Evolutionary conservation across 2,329 filamentous ascomycete species (phyloP), one percentile per base, ranked within the genome.

Genomic region (Pseudopithomyces maydicus): DNA sequence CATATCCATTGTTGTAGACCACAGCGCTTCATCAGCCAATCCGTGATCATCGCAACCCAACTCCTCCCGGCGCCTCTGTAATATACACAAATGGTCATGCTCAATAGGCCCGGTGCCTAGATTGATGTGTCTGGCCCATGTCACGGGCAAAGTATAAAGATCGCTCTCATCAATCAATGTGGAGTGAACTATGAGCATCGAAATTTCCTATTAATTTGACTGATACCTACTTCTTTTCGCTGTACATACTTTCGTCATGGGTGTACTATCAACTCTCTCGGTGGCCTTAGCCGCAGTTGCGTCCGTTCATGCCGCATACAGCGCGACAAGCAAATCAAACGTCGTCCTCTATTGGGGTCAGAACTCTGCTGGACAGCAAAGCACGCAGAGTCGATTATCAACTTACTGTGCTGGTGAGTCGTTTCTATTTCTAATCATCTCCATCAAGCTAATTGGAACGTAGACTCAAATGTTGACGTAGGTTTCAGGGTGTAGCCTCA

Each of bases 331-430:
- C 36, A 65, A 65, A 38, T 64, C 52, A 48, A 90, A 89, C 64
- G 69, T 90, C 52, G 86, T 83, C 23, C 79, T 89, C 1, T 90
- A 90, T 72, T 90, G 88, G 88, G 88, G 87, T 78, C 74, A 65
- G 74, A 67, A 67, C 56, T 65, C 64, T n/a, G 57, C 58, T 17
- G 58, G 42, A 14, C 52, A 53, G 36, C 43, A 52, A 11, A 67
- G 36, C 38, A 59, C 62, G 0, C 62, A 68, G 44, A 51, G 52
- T 2, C 58, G 60, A 11, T 49, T 68, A 11, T 60, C 61, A 1
- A 44, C 48, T 17, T 65, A 66, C 43, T 65, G 65, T 35, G 39
- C 19, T 11, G 57, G 59, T 63, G 46, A 39, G 56, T 39, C 26
- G 20, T 14, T 23, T 12, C 36, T 17, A 3, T 19, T 6, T 5